A percentile compares a stretch with the other conserved stretches of the same genome.
phyloP scores from a whole-genome alignment of 495 filamentous ascomycete genomes.

The Talaromyces stipitatus region DNA sequence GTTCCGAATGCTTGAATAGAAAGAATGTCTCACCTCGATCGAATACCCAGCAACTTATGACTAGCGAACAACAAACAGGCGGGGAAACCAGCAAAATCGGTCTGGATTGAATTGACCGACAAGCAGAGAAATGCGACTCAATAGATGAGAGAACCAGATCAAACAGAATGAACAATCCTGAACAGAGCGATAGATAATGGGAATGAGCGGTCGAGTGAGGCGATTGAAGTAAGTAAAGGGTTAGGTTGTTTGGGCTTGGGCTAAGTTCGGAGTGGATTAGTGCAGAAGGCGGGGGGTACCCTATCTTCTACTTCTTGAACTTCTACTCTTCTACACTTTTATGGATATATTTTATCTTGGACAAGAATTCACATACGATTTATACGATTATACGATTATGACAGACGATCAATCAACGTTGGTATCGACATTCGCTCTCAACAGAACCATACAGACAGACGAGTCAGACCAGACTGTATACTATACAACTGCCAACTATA shows the following conservation, averaged over 20 bases:
- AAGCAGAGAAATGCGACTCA: neutral
- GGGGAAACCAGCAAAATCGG: neutral
- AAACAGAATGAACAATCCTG: neutral
- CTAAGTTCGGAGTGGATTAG: neutral
- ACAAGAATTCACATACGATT: too few relatives aligned
- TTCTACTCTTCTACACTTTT: too few relatives aligned
- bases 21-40: neutral
- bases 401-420: too few relatives aligned
- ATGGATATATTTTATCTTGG: too few relatives aligned
- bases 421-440: too few relatives aligned
- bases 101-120: neutral
- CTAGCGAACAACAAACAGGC: neutral
- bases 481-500: neutral
- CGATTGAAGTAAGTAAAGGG: too few relatives aligned
- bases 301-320: too few relatives aligned
- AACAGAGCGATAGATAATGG: neutral
- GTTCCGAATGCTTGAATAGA: too few relatives aligned
- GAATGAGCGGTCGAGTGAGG: neutral
- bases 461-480: neutral
- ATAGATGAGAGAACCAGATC: neutral
- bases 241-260: neutral
- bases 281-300: neutral
- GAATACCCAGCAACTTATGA: neutral
- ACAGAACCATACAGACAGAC: neutral
- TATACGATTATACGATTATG: too few relatives aligned